These are phyloP conservation scores for Acidomyces sp. DNA, from an alignment of 495 filamentous ascomycete genomes.

Conservation along the genomic window DNA sequence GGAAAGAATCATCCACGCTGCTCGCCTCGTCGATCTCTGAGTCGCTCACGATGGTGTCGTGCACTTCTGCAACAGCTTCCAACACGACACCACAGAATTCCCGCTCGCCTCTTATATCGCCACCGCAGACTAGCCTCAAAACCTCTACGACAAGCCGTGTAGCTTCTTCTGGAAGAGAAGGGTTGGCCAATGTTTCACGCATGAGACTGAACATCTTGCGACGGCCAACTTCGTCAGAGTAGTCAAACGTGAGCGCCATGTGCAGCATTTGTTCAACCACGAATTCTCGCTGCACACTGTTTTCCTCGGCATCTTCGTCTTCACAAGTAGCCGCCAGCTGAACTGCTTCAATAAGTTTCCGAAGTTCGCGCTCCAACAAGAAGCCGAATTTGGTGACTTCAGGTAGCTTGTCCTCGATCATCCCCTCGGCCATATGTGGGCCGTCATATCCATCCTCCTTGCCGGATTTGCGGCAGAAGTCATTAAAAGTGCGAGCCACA, in stretches of 20 bases:
- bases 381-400: conserved; percentile 83
- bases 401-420: conserved; percentile 85
- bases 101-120: conserved; percentile 62
- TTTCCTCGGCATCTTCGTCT: conserved; percentile 57
- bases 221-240: conserved; percentile 86
- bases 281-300: conserved; percentile 77
- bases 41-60: conserved; percentile 62
- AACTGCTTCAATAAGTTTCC: conserved; percentile 57
- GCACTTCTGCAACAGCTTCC: conserved; percentile 88
- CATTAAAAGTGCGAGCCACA: conserved; percentile 79
- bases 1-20: conserved; percentile 66
- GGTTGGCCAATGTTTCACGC: conserved; percentile 67
- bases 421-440: conserved; percentile 35
- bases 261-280: conserved; percentile 89
- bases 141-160: conserved; percentile 80
- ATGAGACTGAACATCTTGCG: conserved; percentile 89
- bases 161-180: conserved; percentile 81
- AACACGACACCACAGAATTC: conserved; percentile 90
- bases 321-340: conserved; percentile 37
- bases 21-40: conserved; percentile 38
- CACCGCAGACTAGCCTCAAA: conserved; percentile 66
- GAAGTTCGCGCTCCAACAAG: conserved; percentile 65
- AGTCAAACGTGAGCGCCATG: conserved; percentile 82
- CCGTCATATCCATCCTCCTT: conserved; percentile 44
- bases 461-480: conserved; percentile 59